Evolutionary conservation across 352 stramenopile species (phyloP), one percentile per base, ranked within the genome.

Genomic region (Globisporangium mamillatum): DNA sequence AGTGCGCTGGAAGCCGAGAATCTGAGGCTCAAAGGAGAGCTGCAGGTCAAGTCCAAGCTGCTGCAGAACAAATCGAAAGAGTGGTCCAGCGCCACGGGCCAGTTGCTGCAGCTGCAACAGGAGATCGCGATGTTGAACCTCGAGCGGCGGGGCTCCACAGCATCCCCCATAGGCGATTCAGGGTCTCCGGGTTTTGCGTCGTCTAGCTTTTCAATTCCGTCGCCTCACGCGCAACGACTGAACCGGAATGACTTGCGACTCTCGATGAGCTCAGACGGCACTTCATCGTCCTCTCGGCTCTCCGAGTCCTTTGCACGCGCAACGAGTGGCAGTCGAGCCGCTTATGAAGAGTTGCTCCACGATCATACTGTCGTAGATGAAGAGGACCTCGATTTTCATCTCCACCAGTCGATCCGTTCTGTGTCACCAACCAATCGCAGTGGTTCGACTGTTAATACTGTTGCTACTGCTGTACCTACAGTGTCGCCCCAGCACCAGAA

Each of bases 91-190:
- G 88, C 88, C 7, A 95, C 84, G 0, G 80, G 91, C 29, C 82
- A 92, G 57, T 73, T 95, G 20, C 65, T 93, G 4, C 81, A 93
- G 66, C 67, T 94, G 32, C 84, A 95, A 56, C 84, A 95, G 68
- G 88, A 94, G 63, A 68, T 95, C 24, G 86, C 86, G 10, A 92
- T 95, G 86, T 74, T 94, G 36, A 90, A 91, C 69, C 67, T 93
- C 0, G 81, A 92, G 44, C 73, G 76, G 22, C 72, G 75, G 18
- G 46, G 58, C 7, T 65, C 50, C 14, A n/a, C 4, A 0, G 10
- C 53, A n/a, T 66, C 57, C 3, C n/a, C 50, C 22, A 22, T 24
- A 50, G 34, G 34, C 4, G 54, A 36, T 4, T 29, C 32, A 44
- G 22, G 50, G 4, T 32, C 24, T 20, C 10, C 46, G 0, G 38